A percentile compares a stretch with the other conserved stretches of the same genome.
These are phyloP conservation scores for Ceratobasidium sp. DNA, from an alignment of 1,284 basidiomycete species.

Conservation along the genomic window DNA sequence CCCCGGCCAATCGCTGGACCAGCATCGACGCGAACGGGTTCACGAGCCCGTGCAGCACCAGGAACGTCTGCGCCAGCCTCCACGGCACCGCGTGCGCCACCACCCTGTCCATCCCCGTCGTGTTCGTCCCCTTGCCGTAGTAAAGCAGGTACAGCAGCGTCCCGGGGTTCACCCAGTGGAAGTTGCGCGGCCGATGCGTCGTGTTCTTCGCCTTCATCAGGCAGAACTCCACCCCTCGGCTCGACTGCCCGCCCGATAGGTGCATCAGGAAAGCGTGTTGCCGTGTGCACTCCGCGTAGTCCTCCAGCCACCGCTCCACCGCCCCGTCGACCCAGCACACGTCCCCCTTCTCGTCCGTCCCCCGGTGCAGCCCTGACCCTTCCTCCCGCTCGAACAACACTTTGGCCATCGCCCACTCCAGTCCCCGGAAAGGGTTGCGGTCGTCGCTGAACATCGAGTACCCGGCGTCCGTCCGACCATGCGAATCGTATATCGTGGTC, in stretches of 20 bases:
- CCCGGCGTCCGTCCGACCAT: background rate
- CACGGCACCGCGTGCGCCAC: slow-evolving; percentile 4
- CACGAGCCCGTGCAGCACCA: background rate
- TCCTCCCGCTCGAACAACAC: no score
- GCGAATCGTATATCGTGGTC: background rate
- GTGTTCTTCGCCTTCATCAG: background rate
- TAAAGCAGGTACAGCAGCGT: background rate
- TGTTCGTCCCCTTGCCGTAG: background rate
- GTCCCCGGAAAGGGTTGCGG: background rate
- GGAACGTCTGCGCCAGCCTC: background rate
- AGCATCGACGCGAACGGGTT: background rate
- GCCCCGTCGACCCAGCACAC: background rate
- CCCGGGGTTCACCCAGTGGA: background rate
- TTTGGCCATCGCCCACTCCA: background rate
- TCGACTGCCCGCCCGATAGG: background rate
- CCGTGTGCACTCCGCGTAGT: background rate
- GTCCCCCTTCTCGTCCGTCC: no score
- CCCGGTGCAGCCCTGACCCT: no score
- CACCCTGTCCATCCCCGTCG: background rate
- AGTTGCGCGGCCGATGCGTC: background rate
- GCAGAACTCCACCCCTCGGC: background rate
- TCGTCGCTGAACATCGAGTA: background rate
- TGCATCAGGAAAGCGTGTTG: no score
- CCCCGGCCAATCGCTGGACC: background rate
- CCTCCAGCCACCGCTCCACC: background rate